Percentiles rank a stretch among this genome's conserved stretches.
Evolutionary conservation across 257 asterid species (phyloP).

Genomic region (Petunia secreta): DNA sequence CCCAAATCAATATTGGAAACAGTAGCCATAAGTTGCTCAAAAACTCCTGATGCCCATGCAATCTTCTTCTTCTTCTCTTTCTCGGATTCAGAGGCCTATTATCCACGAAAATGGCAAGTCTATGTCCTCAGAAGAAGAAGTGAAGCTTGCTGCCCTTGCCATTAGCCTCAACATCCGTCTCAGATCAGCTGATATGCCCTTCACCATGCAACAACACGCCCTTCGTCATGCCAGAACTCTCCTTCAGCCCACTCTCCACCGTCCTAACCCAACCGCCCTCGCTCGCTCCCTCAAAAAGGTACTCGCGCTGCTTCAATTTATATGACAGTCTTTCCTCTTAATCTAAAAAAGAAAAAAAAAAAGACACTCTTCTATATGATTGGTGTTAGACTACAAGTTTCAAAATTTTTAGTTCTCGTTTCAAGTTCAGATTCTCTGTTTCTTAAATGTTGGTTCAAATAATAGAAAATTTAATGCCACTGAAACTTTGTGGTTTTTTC

Average conservation of each 20-base stretch:
- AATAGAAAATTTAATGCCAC: not conserved
- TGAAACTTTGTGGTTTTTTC: not conserved
- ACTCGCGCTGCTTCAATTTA: not conserved
- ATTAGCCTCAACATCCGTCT: conserved; percentile 57
- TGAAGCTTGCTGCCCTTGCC: conserved; percentile 65
- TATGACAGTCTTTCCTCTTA: not conserved
- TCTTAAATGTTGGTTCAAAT: no score
- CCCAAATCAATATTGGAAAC: conserved; percentile 28
- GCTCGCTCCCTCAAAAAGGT: conserved; percentile 86
- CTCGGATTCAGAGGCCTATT: not conserved
- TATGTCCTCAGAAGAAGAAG: conserved; percentile 37
- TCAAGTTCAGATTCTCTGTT: not conserved
- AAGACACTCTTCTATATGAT: no score
- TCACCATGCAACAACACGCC: conserved; percentile 79
- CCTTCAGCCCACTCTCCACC: conserved; percentile 51
- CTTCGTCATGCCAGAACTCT: conserved; percentile 61
- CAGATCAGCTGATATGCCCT: conserved; percentile 78
- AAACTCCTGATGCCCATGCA: not conserved
- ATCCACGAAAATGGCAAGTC: conserved; percentile 21
- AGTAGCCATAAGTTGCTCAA: conserved; percentile 18
- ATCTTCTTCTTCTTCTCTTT: conserved; percentile 22
- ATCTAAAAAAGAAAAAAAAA: no score
- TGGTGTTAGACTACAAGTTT: no score
- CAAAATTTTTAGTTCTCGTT: no score
- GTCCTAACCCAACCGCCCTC: conserved; percentile 64